phyloP scores from a whole-genome alignment of 2,329 filamentous ascomycete genomes.

The Elsinoe australis region DNA sequence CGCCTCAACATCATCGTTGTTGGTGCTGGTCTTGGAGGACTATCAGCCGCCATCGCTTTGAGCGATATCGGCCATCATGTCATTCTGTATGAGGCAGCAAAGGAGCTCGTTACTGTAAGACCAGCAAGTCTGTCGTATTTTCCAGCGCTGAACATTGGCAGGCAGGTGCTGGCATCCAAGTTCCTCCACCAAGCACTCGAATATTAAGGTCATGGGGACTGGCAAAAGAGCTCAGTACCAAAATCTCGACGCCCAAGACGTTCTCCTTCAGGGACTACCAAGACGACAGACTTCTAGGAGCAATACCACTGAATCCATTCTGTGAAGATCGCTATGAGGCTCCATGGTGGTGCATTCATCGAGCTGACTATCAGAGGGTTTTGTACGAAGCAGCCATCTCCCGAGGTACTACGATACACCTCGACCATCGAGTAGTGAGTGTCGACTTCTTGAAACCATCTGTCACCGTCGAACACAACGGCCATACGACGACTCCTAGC shows the following conservation, averaged over 20 bases:
- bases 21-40: conserved; percentile 31
- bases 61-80: conserved; percentile 29
- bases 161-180: conserved; percentile 48
- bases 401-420: conserved; percentile 42
- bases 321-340: conserved; percentile 40
- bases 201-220: conserved; percentile 47
- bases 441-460: conserved; percentile 29
- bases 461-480: neutral
- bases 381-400: conserved; percentile 42
- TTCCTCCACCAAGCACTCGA: conserved; percentile 43
- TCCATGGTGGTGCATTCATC: conserved; percentile 54
- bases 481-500: neutral
- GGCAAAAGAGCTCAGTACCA: conserved; percentile 34
- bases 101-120: conserved; percentile 11
- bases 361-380: conserved; percentile 52
- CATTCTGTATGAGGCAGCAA: conserved; percentile 27
- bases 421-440: conserved; percentile 38
- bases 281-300: neutral
- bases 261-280: conserved; percentile 29
- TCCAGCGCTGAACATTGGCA: conserved; percentile 22
- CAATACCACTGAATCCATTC: conserved; percentile 8
- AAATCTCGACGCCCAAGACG: conserved; percentile 39
- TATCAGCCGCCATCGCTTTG: conserved; percentile 29
- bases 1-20: conserved; percentile 27
- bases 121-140: neutral